Conservation (phyloP, 2,329 filamentous ascomycete species). For the Cladosporium halotolerans region DNA sequence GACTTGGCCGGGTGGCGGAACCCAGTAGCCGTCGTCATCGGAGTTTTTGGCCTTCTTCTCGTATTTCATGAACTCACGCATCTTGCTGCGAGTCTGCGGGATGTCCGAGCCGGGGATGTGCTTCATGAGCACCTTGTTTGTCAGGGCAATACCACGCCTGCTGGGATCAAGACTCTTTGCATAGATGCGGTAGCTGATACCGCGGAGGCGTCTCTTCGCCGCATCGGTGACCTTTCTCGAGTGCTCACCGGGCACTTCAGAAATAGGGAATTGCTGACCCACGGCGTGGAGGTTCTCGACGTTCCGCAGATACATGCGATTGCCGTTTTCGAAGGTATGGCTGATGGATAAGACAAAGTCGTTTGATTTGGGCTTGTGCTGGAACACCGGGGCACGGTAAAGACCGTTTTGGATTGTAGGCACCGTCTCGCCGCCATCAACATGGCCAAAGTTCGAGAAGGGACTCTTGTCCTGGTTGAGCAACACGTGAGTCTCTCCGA, state of each 20-base stretch:
- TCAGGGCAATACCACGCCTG: slow-evolving; percentile 75
- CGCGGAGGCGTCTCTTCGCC: slow-evolving; percentile 94
- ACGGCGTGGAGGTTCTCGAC: slow-evolving; percentile 88
- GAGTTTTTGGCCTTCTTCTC: slow-evolving; percentile 84
- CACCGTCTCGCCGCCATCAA: slow-evolving; percentile 83
- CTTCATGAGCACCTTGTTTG: slow-evolving; percentile 51
- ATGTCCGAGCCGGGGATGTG: slow-evolving; percentile 92
- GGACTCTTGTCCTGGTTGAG: slow-evolving; percentile 92
- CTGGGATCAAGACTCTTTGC: slow-evolving; percentile 64
- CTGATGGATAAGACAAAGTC: slow-evolving; percentile 86
- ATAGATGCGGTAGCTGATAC: slow-evolving; percentile 87
- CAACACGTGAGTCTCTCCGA: slow-evolving; percentile 83
- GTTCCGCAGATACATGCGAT: slow-evolving; percentile 75
- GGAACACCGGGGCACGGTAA: slow-evolving; percentile 91
- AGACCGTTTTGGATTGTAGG: slow-evolving; percentile 91
- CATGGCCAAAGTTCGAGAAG: slow-evolving; percentile 89
- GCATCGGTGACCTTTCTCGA: slow-evolving; percentile 93
- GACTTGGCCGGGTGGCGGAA: slow-evolving; percentile 63
- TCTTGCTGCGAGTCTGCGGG: slow-evolving; percentile 90
- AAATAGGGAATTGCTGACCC: slow-evolving; percentile 85
- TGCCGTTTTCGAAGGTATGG: slow-evolving; percentile 70
- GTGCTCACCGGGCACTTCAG: slow-evolving; percentile 88
- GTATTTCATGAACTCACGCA: slow-evolving; percentile 93
- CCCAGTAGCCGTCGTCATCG: slow-evolving; percentile 67
- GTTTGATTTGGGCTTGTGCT: slow-evolving; percentile 66